A percentile compares a stretch with the other conserved stretches of the same genome.
phyloP scores from a whole-genome alignment of 2,329 filamentous ascomycete genomes.

The Hypoxylon sp. region DNA sequence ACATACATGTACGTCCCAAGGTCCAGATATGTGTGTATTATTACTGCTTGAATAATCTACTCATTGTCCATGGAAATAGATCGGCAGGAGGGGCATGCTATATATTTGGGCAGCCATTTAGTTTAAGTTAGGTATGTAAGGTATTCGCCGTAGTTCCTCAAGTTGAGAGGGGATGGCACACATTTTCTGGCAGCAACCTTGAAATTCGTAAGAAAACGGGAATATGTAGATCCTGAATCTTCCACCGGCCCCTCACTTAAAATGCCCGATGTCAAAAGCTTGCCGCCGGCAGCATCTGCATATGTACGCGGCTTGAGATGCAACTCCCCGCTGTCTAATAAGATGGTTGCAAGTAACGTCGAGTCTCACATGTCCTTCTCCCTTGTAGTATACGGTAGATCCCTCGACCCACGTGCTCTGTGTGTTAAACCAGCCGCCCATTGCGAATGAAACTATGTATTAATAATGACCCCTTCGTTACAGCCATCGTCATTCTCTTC shows the following conservation, averaged over 20 bases:
- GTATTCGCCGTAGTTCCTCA: neutral
- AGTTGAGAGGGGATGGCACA: neutral
- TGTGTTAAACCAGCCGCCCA: conserved; percentile 16
- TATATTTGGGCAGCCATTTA: neutral
- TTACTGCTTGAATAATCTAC: conserved; percentile 3
- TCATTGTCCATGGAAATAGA: conserved; percentile 8
- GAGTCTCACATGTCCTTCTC: conserved; percentile 1
- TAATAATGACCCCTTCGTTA: conserved; percentile 21
- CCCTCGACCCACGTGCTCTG: conserved; percentile 36
- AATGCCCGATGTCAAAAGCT: conserved; percentile 31
- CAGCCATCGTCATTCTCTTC: conserved; percentile 28
- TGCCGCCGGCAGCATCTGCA: conserved; percentile 11
- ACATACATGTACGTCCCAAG: neutral
- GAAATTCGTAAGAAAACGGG: conserved; percentile 9
- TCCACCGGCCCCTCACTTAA: conserved; percentile 20
- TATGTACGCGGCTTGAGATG: neutral
- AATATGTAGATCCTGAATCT: conserved; percentile 35
- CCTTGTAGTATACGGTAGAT: conserved; percentile 39
- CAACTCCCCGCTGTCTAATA: conserved; percentile 16
- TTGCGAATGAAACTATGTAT: conserved; percentile 17
- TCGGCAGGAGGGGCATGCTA: conserved; percentile 10
- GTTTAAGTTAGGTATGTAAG: neutral
- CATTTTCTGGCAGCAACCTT: neutral
- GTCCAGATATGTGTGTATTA: neutral
- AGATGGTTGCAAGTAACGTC: conserved; percentile 10